Conservation (phyloP, 352 stramenopile genomes). For the Phytophthora sojae region DNA sequence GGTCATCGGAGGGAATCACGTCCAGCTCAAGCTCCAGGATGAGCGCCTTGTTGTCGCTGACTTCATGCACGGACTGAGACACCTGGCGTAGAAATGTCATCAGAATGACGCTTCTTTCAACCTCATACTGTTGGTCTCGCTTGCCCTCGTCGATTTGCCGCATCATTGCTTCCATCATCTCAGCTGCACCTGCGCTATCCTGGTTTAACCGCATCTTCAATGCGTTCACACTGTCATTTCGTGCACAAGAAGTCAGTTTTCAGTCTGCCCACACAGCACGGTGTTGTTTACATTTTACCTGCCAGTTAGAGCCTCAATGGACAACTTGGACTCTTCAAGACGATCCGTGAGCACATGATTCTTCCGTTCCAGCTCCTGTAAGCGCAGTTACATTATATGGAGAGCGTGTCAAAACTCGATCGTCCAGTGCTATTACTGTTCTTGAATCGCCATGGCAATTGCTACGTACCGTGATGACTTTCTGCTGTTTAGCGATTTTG, state of each 20-base stretch:
- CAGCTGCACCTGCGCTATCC: conserved; percentile 65
- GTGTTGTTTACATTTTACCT: conserved; percentile 43
- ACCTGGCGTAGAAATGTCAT: conserved; percentile 64
- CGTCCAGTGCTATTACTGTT: neutral
- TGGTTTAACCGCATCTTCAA: conserved; percentile 79
- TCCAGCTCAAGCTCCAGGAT: conserved; percentile 59
- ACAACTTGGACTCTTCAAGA: conserved; percentile 74
- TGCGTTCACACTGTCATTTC: conserved; percentile 59
- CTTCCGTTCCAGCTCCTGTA: conserved; percentile 75
- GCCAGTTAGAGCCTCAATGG: conserved; percentile 69
- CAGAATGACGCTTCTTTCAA: conserved; percentile 57
- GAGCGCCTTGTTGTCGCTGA: conserved; percentile 60
- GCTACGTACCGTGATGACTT: conserved; percentile 61
- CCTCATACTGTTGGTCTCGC: conserved; percentile 68
- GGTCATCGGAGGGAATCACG: conserved; percentile 33
- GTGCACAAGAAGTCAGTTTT: neutral
- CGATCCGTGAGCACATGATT: conserved; percentile 64
- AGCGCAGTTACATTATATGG: neutral
- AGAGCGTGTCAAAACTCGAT: neutral
- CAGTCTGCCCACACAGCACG: neutral
- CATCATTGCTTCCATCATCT: conserved; percentile 75
- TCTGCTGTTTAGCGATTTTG: conserved; percentile 68
- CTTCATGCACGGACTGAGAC: conserved; percentile 57
- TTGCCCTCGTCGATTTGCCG: conserved; percentile 74
- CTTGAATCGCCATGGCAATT: neutral